Base-by-base conservation (phyloP, 2,329 filamentous ascomycete species). In the Malbranchea cinnamomea region DNA sequence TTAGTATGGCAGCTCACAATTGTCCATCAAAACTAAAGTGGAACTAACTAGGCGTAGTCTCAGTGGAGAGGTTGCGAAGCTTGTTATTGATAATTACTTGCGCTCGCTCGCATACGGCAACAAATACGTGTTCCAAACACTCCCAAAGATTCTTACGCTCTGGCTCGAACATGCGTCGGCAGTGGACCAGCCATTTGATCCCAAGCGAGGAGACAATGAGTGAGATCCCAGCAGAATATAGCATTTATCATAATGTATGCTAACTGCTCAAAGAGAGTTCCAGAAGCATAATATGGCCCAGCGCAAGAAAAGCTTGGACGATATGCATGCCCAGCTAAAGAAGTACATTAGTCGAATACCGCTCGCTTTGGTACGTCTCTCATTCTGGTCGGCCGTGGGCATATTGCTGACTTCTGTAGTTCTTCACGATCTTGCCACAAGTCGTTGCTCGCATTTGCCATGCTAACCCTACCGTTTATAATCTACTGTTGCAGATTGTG, bases 381-480 rank as follows among this genome's bases (percentile, higher is more conserved):
- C 7, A 21, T 5, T 22, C 12, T 6, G 4, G 6, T 33, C 9
- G 6, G 14, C 14, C 28, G 10, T 17, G n/a, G 18, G 16, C 7
- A 23, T 29, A 33, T 42, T 50, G 35, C 50, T 37, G 30, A 21
- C 22, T 24, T 15, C 43, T 12, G 26, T 35, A 63, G 48, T 53
- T 65, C 16, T 66, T 65, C 41, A 67, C 65, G 2, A 73, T 87
- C 4, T 63, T 99, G 23, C 80, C 89, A 4, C 89, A 98, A 54
- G 78, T 98, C 37, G 80, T 98, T 33, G 89, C 87, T n/a, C 76
- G 89, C 18, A 94, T 99, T 44, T 81, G 80, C 26, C 89, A 98
- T 56, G 74, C 78, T 1, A 81, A 93, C 49, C 54, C 54, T 3
- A 70, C 74, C 1, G 83, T 93, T 2, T 91, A 82, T 54, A 71